These are phyloP conservation scores for Rhypophila decipiens DNA, from an alignment of 495 filamentous ascomycete genomes.

Conservation along the genomic window DNA sequence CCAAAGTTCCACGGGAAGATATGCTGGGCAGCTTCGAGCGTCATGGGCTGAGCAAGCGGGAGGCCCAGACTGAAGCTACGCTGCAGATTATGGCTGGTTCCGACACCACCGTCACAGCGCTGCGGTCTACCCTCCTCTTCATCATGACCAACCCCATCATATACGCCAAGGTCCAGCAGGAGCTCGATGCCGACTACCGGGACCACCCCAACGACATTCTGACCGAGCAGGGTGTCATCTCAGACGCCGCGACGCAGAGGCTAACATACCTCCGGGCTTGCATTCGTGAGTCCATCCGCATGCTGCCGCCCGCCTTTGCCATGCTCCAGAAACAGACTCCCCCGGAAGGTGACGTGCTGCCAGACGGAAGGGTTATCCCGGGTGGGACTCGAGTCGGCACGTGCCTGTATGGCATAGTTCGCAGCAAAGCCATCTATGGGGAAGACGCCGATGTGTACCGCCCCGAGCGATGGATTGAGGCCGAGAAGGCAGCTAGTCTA, in stretches of 20 bases:
- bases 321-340: neutral
- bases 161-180: no score
- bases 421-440: neutral
- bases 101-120: no score
- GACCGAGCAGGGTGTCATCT: neutral
- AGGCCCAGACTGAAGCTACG: neutral
- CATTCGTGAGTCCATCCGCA: neutral
- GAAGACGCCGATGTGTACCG: neutral
- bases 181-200: no score
- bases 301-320: neutral
- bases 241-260: neutral
- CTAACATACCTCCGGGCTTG: neutral
- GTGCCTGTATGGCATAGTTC: neutral
- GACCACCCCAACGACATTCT: no score
- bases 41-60: neutral
- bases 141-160: no score
- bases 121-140: neutral
- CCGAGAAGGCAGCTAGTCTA: neutral
- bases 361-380: neutral
- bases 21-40: neutral
- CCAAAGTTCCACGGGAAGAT: neutral
- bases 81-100: neutral
- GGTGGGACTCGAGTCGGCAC: neutral
- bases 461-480: neutral
- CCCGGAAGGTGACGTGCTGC: neutral